A percentile compares a stretch with the other conserved stretches of the same genome.
phyloP scores from a whole-genome alignment of 2,329 filamentous ascomycete genomes.

The Aspergillus pseudoviridinutans region DNA sequence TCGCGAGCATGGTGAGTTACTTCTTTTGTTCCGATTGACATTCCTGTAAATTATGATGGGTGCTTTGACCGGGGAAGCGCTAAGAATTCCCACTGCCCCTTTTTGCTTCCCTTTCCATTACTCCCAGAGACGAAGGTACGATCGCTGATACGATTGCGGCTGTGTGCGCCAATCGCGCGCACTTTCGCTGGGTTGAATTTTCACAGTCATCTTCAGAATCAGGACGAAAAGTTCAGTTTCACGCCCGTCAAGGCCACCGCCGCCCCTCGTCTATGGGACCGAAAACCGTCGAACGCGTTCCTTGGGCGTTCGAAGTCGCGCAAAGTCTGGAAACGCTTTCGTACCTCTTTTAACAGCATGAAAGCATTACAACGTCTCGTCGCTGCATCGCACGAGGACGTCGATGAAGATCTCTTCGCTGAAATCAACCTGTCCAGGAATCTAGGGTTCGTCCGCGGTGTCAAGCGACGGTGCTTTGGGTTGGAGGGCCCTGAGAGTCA shows the following conservation, averaged over 20 bases:
- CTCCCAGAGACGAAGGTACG: not conserved
- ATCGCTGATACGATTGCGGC: not conserved
- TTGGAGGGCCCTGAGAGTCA: not conserved
- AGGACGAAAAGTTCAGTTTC: conserved; percentile 35
- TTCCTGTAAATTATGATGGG: not conserved
- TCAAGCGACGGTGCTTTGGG: conserved; percentile 34
- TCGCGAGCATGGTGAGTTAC: conserved; percentile 8
- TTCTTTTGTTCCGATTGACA: not conserved
- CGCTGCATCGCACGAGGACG: conserved; percentile 11
- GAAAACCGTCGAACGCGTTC: conserved; percentile 41
- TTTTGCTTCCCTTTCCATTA: not conserved
- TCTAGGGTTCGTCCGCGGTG: conserved; percentile 27
- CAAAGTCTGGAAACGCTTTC: conserved; percentile 46
- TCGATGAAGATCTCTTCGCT: conserved; percentile 22
- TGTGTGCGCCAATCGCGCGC: not conserved
- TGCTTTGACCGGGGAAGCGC: not conserved
- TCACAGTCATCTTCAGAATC: conserved; percentile 1
- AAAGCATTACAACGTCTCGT: conserved; percentile 24
- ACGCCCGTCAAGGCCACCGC: conserved; percentile 38
- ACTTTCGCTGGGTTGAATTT: not conserved
- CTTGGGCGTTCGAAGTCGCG: conserved; percentile 37
- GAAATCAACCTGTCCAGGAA: conserved; percentile 33
- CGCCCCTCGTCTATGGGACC: conserved; percentile 42
- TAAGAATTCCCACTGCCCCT: not conserved
- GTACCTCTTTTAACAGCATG: conserved; percentile 33